Percentiles rank a stretch among this genome's conserved stretches.
Evolutionary conservation across 768 basidiomycete species (phyloP).

Genomic region (Lentinula edodes): DNA sequence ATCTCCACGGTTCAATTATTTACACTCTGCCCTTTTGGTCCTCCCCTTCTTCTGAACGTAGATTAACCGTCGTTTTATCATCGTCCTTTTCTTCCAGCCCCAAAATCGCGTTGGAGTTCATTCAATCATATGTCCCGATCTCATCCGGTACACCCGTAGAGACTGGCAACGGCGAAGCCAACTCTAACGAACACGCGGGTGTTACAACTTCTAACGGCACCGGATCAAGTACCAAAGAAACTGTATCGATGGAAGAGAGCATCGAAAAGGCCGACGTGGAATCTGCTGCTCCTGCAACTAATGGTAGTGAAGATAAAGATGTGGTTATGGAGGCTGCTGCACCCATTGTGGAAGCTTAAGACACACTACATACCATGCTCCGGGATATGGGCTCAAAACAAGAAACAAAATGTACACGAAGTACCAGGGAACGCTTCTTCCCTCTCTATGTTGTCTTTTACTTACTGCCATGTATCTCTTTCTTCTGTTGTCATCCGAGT

Average conservation of each 20-base stretch:
- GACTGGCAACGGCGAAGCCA: neutral
- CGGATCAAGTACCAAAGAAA: neutral
- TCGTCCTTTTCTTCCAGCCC: slow-evolving; percentile 33
- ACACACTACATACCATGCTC: neutral
- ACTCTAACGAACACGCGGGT: neutral
- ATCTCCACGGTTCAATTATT: neutral
- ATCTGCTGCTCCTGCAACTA: neutral
- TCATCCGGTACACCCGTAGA: neutral
- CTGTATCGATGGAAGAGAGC: neutral
- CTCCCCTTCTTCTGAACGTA: neutral
- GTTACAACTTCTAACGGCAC: neutral
- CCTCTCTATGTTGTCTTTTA: neutral
- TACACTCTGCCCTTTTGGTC: neutral
- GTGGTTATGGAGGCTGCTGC: neutral
- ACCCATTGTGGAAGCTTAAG: neutral
- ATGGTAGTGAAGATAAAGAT: neutral
- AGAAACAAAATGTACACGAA: neutral
- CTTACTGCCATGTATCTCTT: neutral
- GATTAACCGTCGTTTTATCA: neutral
- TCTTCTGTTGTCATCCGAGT: neutral
- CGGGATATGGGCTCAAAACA: neutral
- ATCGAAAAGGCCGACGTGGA: neutral
- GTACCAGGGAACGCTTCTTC: neutral
- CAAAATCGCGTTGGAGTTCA: slow-evolving; percentile 59
- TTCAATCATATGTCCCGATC: slow-evolving; percentile 36